These are phyloP conservation scores for Yarrowia sp. DNA, from an alignment of 805 yeast species.

Conservation along the genomic window DNA sequence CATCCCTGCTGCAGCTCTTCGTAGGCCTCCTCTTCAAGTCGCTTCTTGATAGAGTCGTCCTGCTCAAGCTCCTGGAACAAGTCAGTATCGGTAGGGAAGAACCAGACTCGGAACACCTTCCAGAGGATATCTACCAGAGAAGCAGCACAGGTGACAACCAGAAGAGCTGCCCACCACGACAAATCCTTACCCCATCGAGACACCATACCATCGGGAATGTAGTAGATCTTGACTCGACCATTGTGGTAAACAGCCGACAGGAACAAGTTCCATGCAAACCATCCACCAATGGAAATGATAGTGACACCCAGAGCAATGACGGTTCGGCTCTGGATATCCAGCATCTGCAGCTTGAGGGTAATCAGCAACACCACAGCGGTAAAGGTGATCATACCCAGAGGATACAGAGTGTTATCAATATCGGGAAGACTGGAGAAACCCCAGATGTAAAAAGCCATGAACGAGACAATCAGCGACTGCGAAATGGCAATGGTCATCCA, in stretches of 20 bases:
- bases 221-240: constrained; percentile 40
- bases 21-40: constrained; percentile 70
- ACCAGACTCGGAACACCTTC: constrained; percentile 53
- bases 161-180: constrained; percentile 82
- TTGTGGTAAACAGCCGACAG: constrained; percentile 16
- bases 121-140: constrained; percentile 63
- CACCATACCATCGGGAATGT: constrained; percentile 71
- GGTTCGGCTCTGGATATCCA: constrained; percentile 73
- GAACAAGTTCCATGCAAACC: constrained; percentile 78
- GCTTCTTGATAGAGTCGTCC: constrained; percentile 60
- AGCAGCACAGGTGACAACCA: constrained; percentile 58
- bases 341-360: constrained; percentile 71
- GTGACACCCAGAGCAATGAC: constrained; percentile 66
- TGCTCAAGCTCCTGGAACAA: constrained; percentile 74
- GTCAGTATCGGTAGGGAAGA: constrained; percentile 73
- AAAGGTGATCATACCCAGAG: constrained; percentile 74
- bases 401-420: constrained; percentile 73
- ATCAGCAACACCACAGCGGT: constrained; percentile 71
- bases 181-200: constrained; percentile 73
- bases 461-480: constrained; percentile 69
- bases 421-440: constrained; percentile 56
- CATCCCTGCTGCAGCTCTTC: constrained; percentile 49
- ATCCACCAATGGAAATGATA: constrained; percentile 74
- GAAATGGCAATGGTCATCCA: constrained; percentile 79
- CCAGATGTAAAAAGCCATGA: constrained; percentile 64